Evolutionary conservation across 2,329 filamentous ascomycete species (phyloP).

Genomic region (Phialemoniopsis sp.): DNA sequence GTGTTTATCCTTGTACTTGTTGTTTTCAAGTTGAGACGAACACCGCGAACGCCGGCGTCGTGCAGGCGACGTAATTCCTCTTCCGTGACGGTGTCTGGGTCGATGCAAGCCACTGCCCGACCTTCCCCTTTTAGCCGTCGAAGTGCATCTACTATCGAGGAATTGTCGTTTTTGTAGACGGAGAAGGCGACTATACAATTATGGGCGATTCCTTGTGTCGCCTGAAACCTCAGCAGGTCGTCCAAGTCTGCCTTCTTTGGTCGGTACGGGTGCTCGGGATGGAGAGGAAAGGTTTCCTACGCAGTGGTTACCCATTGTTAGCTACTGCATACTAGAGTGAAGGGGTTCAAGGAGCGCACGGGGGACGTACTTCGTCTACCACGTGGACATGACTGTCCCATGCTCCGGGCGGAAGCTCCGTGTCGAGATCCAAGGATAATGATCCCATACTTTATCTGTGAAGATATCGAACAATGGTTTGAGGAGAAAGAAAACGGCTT

Average conservation of each 20-base stretch:
- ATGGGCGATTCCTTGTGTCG: slow-evolving; percentile 16
- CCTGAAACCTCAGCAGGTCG: slow-evolving; percentile 16
- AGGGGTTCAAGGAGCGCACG: too few species aligned
- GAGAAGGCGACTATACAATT: slow-evolving; percentile 21
- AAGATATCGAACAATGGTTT: not conserved
- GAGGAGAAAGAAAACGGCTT: too few species aligned
- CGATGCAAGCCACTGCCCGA: slow-evolving; percentile 21
- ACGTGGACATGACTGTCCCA: slow-evolving; percentile 23
- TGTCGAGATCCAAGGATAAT: not conserved
- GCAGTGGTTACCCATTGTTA: not conserved
- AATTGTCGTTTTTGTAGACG: slow-evolving; percentile 23
- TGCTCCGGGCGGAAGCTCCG: slow-evolving; percentile 13
- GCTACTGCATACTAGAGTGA: not conserved
- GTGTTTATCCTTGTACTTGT: slow-evolving; percentile 12
- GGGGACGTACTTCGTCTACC: slow-evolving; percentile 10
- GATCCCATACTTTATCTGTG: slow-evolving; percentile 1
- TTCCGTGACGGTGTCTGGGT: slow-evolving; percentile 13
- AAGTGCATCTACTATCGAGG: slow-evolving; percentile 21
- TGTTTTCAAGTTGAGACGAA: slow-evolving; percentile 23
- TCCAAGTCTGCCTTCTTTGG: slow-evolving; percentile 11
- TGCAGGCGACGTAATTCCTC: slow-evolving; percentile 18
- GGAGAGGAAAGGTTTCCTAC: slow-evolving; percentile 12
- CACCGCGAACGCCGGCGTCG: slow-evolving; percentile 18
- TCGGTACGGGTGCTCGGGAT: slow-evolving; percentile 10
- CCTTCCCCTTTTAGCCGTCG: slow-evolving; percentile 12